phyloP scores from a whole-genome alignment of 345 rosid species.

The Eucalyptus erythrocorys region DNA sequence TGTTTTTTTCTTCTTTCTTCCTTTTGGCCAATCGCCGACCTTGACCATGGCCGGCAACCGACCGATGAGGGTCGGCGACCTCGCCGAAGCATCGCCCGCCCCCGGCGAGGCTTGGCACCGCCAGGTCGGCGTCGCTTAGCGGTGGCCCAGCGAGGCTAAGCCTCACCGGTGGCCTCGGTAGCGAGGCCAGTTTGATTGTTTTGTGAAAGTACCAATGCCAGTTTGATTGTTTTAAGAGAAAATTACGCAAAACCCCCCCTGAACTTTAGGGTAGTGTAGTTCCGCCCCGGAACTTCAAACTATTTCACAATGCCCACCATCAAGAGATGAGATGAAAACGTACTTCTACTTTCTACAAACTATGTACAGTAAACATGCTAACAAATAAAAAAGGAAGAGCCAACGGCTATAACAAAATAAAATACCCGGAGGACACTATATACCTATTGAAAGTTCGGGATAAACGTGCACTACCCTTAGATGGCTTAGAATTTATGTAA shows the following conservation, averaged over 20 bases:
- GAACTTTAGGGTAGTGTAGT: background rate
- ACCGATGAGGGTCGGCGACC: too few species aligned
- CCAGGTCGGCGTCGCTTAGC: too few species aligned
- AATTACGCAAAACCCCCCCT: background rate
- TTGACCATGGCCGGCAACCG: too few species aligned
- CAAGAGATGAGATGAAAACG: rapidly evolving
- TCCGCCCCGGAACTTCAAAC: background rate
- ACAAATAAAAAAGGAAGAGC: background rate
- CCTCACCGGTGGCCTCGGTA: too few species aligned
- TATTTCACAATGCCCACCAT: background rate
- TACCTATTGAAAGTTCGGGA: background rate
- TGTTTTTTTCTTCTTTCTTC: too few species aligned
- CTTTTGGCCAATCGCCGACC: too few species aligned
- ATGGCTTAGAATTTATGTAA: background rate
- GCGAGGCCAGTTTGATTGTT: too few species aligned
- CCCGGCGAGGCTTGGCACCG: too few species aligned
- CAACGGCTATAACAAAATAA: background rate
- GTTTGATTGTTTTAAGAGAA: background rate
- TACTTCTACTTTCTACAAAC: background rate
- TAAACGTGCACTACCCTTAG: background rate
- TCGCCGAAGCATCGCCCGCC: too few species aligned
- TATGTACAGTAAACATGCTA: background rate
- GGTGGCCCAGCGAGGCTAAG: too few species aligned
- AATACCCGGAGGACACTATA: background rate
- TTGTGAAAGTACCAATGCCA: background rate